phyloP scores from a whole-genome alignment of 345 rosid species.

The Erucastrum elatum region DNA sequence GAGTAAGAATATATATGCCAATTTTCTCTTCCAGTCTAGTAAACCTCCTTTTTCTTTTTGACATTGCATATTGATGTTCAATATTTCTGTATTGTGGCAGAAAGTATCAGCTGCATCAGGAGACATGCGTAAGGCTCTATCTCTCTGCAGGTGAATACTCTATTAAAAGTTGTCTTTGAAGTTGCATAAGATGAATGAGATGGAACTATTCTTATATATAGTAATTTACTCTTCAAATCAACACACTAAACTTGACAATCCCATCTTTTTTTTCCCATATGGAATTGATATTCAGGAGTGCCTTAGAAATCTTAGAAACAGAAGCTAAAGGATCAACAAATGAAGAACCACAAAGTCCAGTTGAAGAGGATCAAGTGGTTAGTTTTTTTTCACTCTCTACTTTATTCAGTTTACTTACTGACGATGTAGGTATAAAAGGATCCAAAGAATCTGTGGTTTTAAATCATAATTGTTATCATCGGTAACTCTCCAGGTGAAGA shows the following conservation, averaged over 20 bases:
- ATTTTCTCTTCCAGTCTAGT: neutral
- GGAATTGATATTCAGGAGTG: conserved; percentile 54
- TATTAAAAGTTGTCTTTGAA: neutral
- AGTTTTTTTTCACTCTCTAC: conserved; percentile 28
- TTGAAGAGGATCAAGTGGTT: conserved; percentile 44
- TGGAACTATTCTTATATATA: neutral
- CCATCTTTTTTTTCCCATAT: neutral
- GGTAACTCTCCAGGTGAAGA: conserved; percentile 56
- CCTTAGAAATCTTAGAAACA: conserved; percentile 71
- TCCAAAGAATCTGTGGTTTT: neutral
- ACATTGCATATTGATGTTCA: conserved; percentile 6
- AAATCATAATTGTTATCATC: neutral
- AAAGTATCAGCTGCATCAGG: conserved; percentile 96
- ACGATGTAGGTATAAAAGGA: neutral
- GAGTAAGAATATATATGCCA: neutral
- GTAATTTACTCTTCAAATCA: neutral
- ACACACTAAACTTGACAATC: neutral
- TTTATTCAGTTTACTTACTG: conserved; percentile 10
- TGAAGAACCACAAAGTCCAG: conserved; percentile 27
- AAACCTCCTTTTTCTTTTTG: neutral
- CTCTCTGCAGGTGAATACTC: conserved; percentile 69
- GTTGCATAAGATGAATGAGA: conserved; percentile 11
- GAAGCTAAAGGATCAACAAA: conserved; percentile 52
- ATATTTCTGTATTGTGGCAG: conserved; percentile 44
- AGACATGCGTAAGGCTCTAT: conserved; percentile 92